phyloP scores from a whole-genome alignment of 106 monocot species.

The Dendrobium officinale region DNA sequence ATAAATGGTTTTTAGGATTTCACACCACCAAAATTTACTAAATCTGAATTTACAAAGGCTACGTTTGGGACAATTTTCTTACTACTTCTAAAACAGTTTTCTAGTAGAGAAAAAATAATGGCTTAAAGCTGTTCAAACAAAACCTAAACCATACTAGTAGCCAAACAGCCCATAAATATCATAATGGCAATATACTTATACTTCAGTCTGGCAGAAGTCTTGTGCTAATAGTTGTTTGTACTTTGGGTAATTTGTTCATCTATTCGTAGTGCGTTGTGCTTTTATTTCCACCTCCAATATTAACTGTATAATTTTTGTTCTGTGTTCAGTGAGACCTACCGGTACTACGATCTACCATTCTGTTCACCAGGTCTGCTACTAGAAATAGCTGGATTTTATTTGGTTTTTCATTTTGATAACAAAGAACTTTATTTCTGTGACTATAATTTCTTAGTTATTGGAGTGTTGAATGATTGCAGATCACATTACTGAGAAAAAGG shows the following conservation, averaged over 20 bases:
- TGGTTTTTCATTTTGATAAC: neutral
- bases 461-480: conserved; percentile 18
- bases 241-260: neutral
- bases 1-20: no score
- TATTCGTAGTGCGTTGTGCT: neutral
- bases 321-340: conserved; percentile 67
- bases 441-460: neutral
- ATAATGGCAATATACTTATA: neutral
- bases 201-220: neutral
- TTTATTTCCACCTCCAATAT: neutral
- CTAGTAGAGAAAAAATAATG: no score
- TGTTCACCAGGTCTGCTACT: conserved; percentile 41
- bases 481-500: conserved; percentile 62
- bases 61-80: no score
- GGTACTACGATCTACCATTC: conserved; percentile 77
- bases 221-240: neutral
- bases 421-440: neutral
- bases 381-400: neutral
- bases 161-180: no score
- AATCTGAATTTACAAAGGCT: no score
- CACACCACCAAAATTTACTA: no score
- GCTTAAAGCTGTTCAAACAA: no score
- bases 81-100: no score
- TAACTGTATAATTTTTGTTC: neutral
- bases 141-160: no score